phyloP scores from a whole-genome alignment of 768 basidiomycete genomes.

The Myochromella boudieri region DNA sequence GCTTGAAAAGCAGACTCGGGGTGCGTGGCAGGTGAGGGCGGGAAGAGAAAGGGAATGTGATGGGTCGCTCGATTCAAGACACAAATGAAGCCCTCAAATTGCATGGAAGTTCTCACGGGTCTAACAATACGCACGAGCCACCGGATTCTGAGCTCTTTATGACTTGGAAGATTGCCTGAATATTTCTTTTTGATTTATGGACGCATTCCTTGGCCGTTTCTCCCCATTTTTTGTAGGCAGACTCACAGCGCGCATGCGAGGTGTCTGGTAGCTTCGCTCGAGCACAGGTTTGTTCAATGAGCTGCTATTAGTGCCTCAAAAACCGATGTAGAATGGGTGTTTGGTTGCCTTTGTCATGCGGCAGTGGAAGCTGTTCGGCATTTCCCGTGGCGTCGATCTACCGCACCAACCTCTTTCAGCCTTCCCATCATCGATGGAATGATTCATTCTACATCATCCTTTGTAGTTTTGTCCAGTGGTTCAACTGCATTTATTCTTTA shows the following conservation, averaged over 20 bases:
- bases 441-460: too few relatives aligned
- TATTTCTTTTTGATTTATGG: constrained; percentile 31
- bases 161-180: constrained; percentile 47
- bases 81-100: constrained; percentile 36
- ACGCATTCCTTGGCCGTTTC: constrained; percentile 14
- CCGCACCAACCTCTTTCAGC: too few relatives aligned
- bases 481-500: too few relatives aligned
- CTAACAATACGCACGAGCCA: constrained; percentile 47
- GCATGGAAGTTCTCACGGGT: constrained; percentile 49
- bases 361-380: constrained; percentile 13
- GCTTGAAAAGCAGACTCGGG: constrained; percentile 19
- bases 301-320: constrained; percentile 17
- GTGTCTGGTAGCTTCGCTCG: constrained; percentile 14
- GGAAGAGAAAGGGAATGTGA: constrained; percentile 36
- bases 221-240: constrained; percentile 20
- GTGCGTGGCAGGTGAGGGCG: constrained; percentile 34
- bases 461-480: too few relatives aligned
- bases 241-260: constrained; percentile 2
- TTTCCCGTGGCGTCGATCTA: constrained; percentile 10
- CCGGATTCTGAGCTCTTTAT: constrained; percentile 45
- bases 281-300: constrained; percentile 13
- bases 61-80: constrained; percentile 29
- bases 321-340: constrained; percentile 19
- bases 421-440: too few relatives aligned
- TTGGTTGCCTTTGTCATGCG: constrained; percentile 18